These are phyloP conservation scores for Picea mariana DNA, from an alignment of 83 land plant species.

Conservation along the genomic window DNA sequence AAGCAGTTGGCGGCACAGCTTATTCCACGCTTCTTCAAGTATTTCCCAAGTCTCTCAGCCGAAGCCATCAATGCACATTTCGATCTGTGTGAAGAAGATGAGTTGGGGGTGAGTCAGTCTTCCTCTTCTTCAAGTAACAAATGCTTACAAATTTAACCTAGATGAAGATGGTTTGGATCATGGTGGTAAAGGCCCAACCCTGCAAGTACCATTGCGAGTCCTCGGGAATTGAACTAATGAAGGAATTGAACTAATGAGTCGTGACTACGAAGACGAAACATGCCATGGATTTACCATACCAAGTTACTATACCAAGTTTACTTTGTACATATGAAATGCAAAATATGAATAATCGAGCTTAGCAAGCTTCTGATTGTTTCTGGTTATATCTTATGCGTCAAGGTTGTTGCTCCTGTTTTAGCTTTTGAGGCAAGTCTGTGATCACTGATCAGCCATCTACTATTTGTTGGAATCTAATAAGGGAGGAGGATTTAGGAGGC, in stretches of 20 bases:
- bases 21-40: conserved; percentile 93
- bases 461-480: neutral
- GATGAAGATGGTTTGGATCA: conserved; percentile 9
- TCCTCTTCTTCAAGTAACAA: conserved; percentile 14
- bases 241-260: neutral
- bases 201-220: neutral
- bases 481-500: neutral
- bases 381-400: conserved; percentile 13
- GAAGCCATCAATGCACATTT: conserved; percentile 69
- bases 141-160: conserved; percentile 8
- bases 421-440: neutral
- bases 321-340: neutral
- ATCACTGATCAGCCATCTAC: neutral
- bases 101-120: conserved; percentile 76
- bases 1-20: conserved; percentile 99
- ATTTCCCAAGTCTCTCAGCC: conserved; percentile 62
- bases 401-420: conserved; percentile 7
- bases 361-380: conserved; percentile 4
- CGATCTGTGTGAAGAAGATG: conserved; percentile 90
- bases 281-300: neutral
- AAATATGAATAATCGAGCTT: neutral
- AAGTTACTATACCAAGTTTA: too few relatives aligned
- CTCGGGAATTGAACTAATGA: neutral
- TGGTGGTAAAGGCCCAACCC: neutral
- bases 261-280: conserved; percentile 1